These are phyloP conservation scores for Pleurotus platypus DNA, from an alignment of 768 basidiomycete genomes.

Conservation along the genomic window DNA sequence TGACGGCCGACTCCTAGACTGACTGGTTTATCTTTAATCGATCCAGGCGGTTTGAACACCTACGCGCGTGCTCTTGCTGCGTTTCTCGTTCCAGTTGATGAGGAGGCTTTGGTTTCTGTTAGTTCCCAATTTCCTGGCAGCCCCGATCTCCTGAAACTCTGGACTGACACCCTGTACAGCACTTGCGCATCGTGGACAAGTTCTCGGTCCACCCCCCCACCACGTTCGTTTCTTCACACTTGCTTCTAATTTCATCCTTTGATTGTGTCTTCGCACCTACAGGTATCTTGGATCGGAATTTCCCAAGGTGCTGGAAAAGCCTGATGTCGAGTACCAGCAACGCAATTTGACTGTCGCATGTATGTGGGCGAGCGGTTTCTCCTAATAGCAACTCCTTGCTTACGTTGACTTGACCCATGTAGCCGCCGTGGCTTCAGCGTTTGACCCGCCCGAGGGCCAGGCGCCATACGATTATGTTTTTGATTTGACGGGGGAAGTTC, in stretches of 20 bases:
- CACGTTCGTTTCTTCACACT: constrained; percentile 41
- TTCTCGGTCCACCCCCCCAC: constrained; percentile 72
- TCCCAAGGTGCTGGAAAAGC: constrained; percentile 60
- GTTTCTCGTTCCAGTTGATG: constrained; percentile 63
- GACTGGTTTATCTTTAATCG: constrained; percentile 1
- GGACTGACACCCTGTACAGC: constrained; percentile 32
- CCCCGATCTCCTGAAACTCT: constrained; percentile 12
- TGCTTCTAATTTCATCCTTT: not conserved
- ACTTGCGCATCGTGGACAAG: constrained; percentile 71
- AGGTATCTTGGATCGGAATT: constrained; percentile 83
- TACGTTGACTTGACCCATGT: constrained; percentile 8
- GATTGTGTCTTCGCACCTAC: not conserved
- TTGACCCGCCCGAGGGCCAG: constrained; percentile 68
- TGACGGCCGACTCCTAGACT: not conserved
- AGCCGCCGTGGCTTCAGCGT: constrained; percentile 68
- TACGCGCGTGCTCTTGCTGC: constrained; percentile 70
- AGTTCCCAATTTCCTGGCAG: constrained; percentile 19
- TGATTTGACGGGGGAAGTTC: constrained; percentile 81
- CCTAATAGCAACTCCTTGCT: constrained; percentile 13
- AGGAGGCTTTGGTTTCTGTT: constrained; percentile 71
- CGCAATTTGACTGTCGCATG: constrained; percentile 73
- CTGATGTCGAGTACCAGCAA: constrained; percentile 77
- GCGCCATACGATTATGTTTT: constrained; percentile 78
- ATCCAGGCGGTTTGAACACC: constrained; percentile 76
- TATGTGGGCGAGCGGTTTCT: constrained; percentile 28